Evolutionary conservation across 1,139 yeast species (phyloP), one percentile per base, ranked within the genome.

Genomic region (Saccharomyces hybrid): DNA sequence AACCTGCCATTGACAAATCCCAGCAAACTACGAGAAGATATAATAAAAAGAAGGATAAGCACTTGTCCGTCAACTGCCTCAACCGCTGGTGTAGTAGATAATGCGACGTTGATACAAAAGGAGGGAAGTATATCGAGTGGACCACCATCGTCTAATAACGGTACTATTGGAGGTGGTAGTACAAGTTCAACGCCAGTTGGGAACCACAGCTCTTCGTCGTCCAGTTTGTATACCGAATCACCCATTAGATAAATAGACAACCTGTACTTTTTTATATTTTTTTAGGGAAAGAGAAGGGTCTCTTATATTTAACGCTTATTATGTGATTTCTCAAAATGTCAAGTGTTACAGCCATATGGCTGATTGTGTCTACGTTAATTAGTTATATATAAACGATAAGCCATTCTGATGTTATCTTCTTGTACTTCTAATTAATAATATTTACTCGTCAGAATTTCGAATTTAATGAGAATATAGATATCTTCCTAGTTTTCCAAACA

Each of bases 401-500:
- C 13, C 13, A 30, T 30, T 30, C n/a, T n/a, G 5, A 13, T 30
- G 32, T 30, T 30, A 23, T 13, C n/a, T 11, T 30, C n/a, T 11
- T 30, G n/a, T 30, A 13, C 13, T 30, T 30, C n/a, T 11, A 30
- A 11, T 13, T 14, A 5, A 20, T n/a, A 46, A 8, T 4, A 11
- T 46, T n/a, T 46, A 46, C 28, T 46, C 23, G n/a, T 25, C 28
- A 26, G 13, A 3, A 13, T 14, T 27, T 13, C n/a, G 25, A 27
- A 0, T 5, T 50, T 47, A 79, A 30, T 49, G 53, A 28, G 54
- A 54, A 54, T 63, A 59, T 26, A 67, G 51, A 50, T 66, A 80
- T 60, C 93, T 78, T 30, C 93, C 91, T 47, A 86, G 69, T 67
- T 84, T 84, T 16, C 93, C 93, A 67, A 85, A 84, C 51, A 86